Conservation (phyloP, 73 alveolate genomes). For the Paramecium sonneborni region DNA sequence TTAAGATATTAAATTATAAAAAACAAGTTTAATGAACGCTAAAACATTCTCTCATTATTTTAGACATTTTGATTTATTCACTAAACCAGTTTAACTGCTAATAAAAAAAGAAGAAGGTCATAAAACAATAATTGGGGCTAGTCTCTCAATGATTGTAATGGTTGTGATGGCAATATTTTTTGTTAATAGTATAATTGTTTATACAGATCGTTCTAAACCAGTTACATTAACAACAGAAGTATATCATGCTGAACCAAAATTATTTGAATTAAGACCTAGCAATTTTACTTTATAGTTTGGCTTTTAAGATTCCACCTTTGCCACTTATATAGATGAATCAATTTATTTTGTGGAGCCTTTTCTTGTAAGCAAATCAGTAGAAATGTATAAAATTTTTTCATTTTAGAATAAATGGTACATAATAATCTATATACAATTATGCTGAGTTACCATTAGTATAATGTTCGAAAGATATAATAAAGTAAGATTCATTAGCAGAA, state of each 20-base stretch:
- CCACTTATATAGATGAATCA: slow-evolving; percentile 32
- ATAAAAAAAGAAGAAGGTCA: slow-evolving; percentile 52
- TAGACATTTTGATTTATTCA: neutral
- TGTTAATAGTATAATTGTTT: neutral
- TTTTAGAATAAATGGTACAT: neutral
- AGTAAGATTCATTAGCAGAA: neutral
- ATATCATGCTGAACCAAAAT: slow-evolving; percentile 40
- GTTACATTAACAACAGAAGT: slow-evolving; percentile 1
- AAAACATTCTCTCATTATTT: neutral
- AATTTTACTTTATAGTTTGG: slow-evolving; percentile 19
- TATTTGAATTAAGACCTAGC: neutral
- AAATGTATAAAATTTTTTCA: neutral
- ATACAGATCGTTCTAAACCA: slow-evolving; percentile 11
- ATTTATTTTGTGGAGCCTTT: neutral
- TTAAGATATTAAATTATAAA: neutral
- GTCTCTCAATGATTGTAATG: neutral
- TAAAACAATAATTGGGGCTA: slow-evolving; percentile 3
- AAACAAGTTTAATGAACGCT: neutral
- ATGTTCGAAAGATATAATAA: neutral
- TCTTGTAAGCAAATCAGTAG: neutral
- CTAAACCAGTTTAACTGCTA: slow-evolving; percentile 33
- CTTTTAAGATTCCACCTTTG: slow-evolving; percentile 11
- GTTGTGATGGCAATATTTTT: neutral
- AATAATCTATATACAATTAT: neutral
- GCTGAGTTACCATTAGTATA: neutral